These are phyloP conservation scores for Claviceps humidiphila DNA, from an alignment of 2,329 filamentous ascomycete species.

Conservation along the genomic window DNA sequence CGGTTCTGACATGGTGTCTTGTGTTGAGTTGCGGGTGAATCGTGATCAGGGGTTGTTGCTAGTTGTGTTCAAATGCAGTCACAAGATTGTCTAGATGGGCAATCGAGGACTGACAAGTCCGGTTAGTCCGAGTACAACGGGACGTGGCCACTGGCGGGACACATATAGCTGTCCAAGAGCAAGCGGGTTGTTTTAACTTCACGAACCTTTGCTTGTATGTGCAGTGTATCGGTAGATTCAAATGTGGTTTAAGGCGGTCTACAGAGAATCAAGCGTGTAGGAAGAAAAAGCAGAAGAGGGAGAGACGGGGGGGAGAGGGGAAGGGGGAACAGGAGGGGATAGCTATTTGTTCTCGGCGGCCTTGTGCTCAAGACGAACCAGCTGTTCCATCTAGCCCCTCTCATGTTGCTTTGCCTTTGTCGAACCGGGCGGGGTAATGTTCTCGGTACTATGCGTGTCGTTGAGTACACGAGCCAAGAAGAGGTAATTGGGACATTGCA, in stretches of 20 bases:
- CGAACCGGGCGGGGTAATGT: slow-evolving; percentile 31
- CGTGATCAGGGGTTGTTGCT: not conserved
- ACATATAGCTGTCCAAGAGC: not conserved
- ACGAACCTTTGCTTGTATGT: slow-evolving; percentile 5
- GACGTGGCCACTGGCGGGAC: not conserved
- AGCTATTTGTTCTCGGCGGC: slow-evolving; percentile 19
- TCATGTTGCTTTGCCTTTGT: slow-evolving; percentile 19
- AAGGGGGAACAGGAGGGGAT: slow-evolving; percentile 14
- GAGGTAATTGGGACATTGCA: slow-evolving; percentile 4
- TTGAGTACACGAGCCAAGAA: not conserved
- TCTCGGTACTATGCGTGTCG: slow-evolving; percentile 17
- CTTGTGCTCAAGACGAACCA: slow-evolving; percentile 6
- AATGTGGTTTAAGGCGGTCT: slow-evolving; percentile 9
- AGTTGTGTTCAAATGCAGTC: no score
- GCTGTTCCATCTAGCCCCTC: slow-evolving; percentile 9
- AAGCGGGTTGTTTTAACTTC: not conserved
- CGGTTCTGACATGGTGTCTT: slow-evolving; percentile 32
- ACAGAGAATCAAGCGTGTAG: slow-evolving; percentile 3
- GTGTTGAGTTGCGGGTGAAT: not conserved
- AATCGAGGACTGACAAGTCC: not conserved
- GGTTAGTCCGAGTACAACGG: not conserved
- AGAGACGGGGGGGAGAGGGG: slow-evolving; percentile 10
- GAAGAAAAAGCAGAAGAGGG: slow-evolving; percentile 7
- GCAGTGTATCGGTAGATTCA: not conserved
- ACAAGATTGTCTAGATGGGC: not conserved